phyloP scores from a whole-genome alignment of 1,284 basidiomycete species.

The Amylostereum chailletii region DNA sequence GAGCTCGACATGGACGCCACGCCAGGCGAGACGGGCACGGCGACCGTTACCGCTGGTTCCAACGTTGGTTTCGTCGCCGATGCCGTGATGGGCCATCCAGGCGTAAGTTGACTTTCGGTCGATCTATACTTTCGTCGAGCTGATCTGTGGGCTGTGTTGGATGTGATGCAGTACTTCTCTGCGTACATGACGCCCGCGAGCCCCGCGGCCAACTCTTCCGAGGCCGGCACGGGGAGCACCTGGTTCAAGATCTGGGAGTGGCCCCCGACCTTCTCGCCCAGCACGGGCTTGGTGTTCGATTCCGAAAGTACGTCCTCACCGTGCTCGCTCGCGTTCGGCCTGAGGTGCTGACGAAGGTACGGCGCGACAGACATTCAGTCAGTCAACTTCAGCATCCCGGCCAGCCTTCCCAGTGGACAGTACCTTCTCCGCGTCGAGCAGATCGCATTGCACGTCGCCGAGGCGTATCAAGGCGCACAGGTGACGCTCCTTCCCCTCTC shows the following conservation, averaged over 20 bases:
- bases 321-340: too few relatives aligned
- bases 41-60: constrained; percentile 21
- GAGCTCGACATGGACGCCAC: constrained; percentile 22
- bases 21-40: constrained; percentile 22
- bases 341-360: too few relatives aligned
- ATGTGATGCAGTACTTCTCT: constrained; percentile 10
- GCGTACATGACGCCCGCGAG: constrained; percentile 23
- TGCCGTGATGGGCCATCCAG: constrained; percentile 19
- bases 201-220: constrained; percentile 28
- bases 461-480: constrained; percentile 24
- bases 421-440: constrained; percentile 23
- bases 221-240: constrained; percentile 15
- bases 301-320: too few relatives aligned
- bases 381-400: constrained; percentile 30
- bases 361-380: constrained; percentile 21
- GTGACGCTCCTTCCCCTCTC: not conserved
- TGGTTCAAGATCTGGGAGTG: constrained; percentile 27
- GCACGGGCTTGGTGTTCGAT: too few relatives aligned
- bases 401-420: constrained; percentile 19
- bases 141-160: too few relatives aligned
- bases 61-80: constrained; percentile 20
- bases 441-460: constrained; percentile 29
- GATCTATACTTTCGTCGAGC: too few relatives aligned
- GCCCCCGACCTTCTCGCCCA: too few relatives aligned
- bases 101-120: constrained; percentile 9